A percentile compares a stretch with the other conserved stretches of the same genome.
Conservation (phyloP, 805 yeast species). For the Yarrowia sp. region DNA sequence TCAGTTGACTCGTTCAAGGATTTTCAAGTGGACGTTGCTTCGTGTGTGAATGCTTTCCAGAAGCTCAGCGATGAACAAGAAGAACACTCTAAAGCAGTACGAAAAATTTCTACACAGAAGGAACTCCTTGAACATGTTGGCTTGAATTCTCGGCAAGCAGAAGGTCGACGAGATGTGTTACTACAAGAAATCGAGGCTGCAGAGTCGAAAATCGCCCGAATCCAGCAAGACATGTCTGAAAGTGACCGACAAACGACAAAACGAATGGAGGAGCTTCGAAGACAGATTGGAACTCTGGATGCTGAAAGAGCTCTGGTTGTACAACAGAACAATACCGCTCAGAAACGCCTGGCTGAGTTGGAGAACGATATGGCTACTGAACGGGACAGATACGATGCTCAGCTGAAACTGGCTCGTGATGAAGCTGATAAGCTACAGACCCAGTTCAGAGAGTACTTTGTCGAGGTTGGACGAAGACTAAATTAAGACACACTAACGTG, state of each 20-base stretch:
- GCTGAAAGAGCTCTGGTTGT: constrained; percentile 14
- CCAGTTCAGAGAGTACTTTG: constrained; percentile 16
- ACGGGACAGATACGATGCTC: not conserved
- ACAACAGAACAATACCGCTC: constrained; percentile 1
- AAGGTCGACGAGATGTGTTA: not conserved
- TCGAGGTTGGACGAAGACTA: not conserved
- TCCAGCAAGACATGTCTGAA: constrained; percentile 13
- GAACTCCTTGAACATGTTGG: constrained; percentile 2
- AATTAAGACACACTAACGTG: constrained; percentile 5
- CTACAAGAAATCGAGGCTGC: constrained; percentile 14
- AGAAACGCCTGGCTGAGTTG: not conserved
- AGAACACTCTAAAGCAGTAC: not conserved
- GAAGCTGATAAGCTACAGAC: constrained; percentile 14
- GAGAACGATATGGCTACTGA: not conserved
- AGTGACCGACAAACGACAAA: not conserved
- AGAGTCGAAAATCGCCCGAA: constrained; percentile 4
- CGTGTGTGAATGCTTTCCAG: constrained; percentile 4
- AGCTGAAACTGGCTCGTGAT: constrained; percentile 1
- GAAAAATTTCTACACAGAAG: not conserved
- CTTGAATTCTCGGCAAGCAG: not conserved
- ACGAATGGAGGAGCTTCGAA: constrained; percentile 10
- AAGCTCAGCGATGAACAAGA: constrained; percentile 2
- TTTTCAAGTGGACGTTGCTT: constrained; percentile 19
- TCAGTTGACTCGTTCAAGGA: constrained; percentile 20
- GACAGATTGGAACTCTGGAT: constrained; percentile 8